Evolutionary conservation across 495 filamentous ascomycete genomes (phyloP).

Genomic region (Xylaria acuta): DNA sequence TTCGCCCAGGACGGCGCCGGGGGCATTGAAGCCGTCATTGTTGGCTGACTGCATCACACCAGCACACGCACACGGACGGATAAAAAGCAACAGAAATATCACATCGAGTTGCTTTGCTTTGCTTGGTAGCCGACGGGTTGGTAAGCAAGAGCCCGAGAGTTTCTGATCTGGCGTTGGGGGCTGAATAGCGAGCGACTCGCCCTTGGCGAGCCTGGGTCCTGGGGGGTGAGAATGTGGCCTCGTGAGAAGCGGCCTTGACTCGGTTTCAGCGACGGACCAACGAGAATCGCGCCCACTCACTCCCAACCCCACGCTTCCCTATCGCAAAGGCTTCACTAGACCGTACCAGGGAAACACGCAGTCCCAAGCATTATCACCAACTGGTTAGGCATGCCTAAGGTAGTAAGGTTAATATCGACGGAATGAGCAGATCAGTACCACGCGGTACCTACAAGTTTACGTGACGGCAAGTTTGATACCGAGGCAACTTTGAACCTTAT

Average conservation of each 20-base stretch:
- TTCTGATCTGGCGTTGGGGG: slow-evolving; percentile 11
- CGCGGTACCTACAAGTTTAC: neutral
- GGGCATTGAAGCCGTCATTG: slow-evolving; percentile 6
- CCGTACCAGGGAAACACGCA: neutral
- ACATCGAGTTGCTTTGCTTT: slow-evolving; percentile 10
- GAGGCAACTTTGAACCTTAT: too few species aligned
- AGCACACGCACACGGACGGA: neutral
- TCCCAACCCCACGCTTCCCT: slow-evolving; percentile 45
- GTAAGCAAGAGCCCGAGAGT: slow-evolving; percentile 11
- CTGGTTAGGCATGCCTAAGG: neutral
- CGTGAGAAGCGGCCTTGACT: slow-evolving; percentile 22
- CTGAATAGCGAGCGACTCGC: slow-evolving; percentile 22
- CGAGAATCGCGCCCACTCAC: slow-evolving; percentile 19
- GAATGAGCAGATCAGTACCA: neutral
- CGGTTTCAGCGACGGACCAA: slow-evolving; percentile 18
- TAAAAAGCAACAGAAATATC: slow-evolving; percentile 5
- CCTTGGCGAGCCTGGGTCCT: slow-evolving; percentile 2
- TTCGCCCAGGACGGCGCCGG: neutral
- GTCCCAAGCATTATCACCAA: neutral
- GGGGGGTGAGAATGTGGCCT: slow-evolving; percentile 13
- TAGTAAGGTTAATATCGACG: neutral
- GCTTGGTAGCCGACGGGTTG: neutral
- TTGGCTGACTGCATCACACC: neutral
- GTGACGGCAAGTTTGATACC: neutral
- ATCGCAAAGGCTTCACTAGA: slow-evolving; percentile 1